Evolutionary conservation across 1,284 basidiomycete species (phyloP), one percentile per base, ranked within the genome.

Genomic region (Stereum hirsutum): DNA sequence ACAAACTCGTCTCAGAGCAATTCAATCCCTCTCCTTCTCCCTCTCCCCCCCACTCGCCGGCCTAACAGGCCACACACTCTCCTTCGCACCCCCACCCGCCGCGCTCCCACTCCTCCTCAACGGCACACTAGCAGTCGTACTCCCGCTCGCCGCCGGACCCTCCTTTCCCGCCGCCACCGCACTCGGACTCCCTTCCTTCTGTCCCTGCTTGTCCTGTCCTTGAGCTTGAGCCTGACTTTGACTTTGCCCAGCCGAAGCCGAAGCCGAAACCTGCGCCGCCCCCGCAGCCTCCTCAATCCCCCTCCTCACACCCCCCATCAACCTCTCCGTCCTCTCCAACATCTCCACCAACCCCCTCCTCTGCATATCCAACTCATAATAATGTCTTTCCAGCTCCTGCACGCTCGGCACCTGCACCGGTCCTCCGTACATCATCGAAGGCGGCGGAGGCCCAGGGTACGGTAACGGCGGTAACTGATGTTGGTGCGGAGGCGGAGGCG

Each of bases 281-380:
- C 57, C 64, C 44, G 69, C 65, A 71, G 85, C 77, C 56, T 89
- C 83, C 45, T 87, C 84, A 49, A 89, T 65, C 15, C 78, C 80
- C 48, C 78, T 70, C 65, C 78, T 78, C 54, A 89, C 63, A 19
- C 77, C 76, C 24, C 64, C 68, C 69, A 89, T 78, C 64, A 89
- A 63, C 57, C 72, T 63, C 42, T 88, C 81, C 51, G 85, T 89
- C 60, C 69, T 73, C 49, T 78, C 74, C 46, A 87, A 56, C 73
- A 89, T 68, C 55, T 84, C 82, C 59, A 83, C 72, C 60, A 82
- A 65, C 54, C 70, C 64, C 53, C 64, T 64, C 57, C 75, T 74
- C 54, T 82, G 72, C 52, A 78, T 75, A 6, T 62, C 62, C 41
- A 89, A 66, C 54, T 79, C 72, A 17, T 62, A 54, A 54, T 84